Evolutionary conservation across 2,329 filamentous ascomycete species (phyloP), one percentile per base, ranked within the genome.

Genomic region (Hirsutella rhossiliensis): DNA sequence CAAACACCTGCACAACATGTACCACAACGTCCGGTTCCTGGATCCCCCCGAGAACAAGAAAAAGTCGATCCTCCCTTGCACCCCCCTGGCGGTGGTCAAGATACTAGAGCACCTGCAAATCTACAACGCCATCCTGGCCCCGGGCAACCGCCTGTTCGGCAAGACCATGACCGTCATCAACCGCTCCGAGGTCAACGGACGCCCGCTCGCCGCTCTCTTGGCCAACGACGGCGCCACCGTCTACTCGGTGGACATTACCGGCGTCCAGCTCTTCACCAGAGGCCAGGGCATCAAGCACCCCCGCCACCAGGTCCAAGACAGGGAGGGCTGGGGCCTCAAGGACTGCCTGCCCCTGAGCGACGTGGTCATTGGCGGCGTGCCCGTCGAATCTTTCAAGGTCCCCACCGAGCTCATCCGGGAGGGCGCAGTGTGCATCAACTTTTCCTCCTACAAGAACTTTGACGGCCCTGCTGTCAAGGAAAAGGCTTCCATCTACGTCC

Each of bases 1-100:
- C 66, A 82, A 82, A 60, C 89, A 97, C 68, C 84, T 97, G 59
- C 89, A 90, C 77, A 98, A 98, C 75, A 96, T 98, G 89, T 98
- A 97, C 69, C 86, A 96, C 72, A 98, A 98, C 69, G 79, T 94
- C 56, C 87, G 92, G 52, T 97, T 89, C 70, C 74, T 98, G 45
- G 92, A 98, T 65, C 71, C 80, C 20, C 82, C 83, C 5, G 64
- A 73, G 38, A 85, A 87, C 62, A 73, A 71, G 46, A 85, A 87
- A 63, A 97, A 98, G 71, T 94, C 84, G 41, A 87, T 97, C 52
- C 71, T 98, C 43, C 92, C 92, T 5, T 98, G 92, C 72, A 98
- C 92, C 3, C 92, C 92, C 15, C 76, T 98, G 20, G 92, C 92
- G 23, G 84, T 95, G 47, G 86, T 97, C 70, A 98, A 98, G 74